Base-by-base conservation (phyloP, 106 monocot species). In the Allium cepa region DNA sequence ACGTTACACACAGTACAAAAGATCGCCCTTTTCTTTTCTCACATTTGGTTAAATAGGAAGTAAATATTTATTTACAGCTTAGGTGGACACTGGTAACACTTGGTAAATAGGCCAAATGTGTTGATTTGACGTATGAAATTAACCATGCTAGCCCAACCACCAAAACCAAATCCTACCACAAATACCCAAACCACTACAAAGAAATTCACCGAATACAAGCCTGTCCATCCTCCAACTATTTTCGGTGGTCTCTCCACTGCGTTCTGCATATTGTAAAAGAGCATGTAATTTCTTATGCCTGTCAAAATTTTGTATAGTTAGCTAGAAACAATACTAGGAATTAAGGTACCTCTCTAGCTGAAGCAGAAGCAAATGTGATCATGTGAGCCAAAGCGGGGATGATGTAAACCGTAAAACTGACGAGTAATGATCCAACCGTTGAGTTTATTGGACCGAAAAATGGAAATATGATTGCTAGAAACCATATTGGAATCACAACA, bases 361-460 rank as follows among this genome's bases (percentile, higher is more conserved):
- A 58, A 16, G 87, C 77, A 2, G 87, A 72, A 53, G 84, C 81
- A 50, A 91, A 91, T 59, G 76, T 80, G 8, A 84, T 50, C 81
- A 87, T 87, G 81, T 91, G 91, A 4, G 91, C 91, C 49, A 79
- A 6, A 8, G 91, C 79, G 2, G 91, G 91, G 47, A 91, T 87
- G 12, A 91, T 84, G 75, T 91, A 91, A 10, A 91, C 91, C 1
- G 91, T 91, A 74, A 91, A 91, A 81, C 84, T 91, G 17, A 91
- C 91, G 0, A 87, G 87, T 6, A 87, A 79, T 10, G 91, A 87
- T 7, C 91, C 91, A 12, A 91, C 91, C 7, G 91, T 72, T 14
- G 91, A 91, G 71, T 91, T 91, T 60, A 91, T 91, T 61, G 90
- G 90, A 28, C 90, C 90, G 36, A 91, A 91, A 84, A 91, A 91